A percentile compares a stretch with the other conserved stretches of the same genome.
These are phyloP conservation scores for Salvia splendens DNA, from an alignment of 257 asterid species.

Conservation along the genomic window DNA sequence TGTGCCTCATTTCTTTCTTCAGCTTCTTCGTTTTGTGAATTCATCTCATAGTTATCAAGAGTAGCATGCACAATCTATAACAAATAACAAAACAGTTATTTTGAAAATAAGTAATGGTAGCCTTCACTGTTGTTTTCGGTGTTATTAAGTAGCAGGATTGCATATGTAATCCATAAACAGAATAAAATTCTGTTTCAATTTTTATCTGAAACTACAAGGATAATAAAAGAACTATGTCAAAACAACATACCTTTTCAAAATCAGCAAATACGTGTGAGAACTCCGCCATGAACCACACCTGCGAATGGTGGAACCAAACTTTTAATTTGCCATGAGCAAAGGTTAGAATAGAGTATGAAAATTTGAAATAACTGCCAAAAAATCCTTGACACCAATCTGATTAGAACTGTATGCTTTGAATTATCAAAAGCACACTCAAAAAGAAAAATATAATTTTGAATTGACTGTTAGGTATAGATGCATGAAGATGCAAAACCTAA, in stretches of 20 bases:
- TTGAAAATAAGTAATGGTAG: background rate
- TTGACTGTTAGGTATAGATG: background rate
- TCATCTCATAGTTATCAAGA: constrained; percentile 74
- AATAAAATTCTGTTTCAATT: background rate
- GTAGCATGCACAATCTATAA: constrained; percentile 76
- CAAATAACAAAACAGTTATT: constrained; percentile 19
- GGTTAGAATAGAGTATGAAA: background rate
- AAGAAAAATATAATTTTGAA: background rate
- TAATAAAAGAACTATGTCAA: constrained; percentile 10
- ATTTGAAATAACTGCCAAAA: background rate
- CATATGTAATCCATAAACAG: constrained; percentile 9
- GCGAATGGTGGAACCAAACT: constrained; percentile 38
- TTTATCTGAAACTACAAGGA: constrained; percentile 15
- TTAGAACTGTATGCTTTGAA: background rate
- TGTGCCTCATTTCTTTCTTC: constrained; percentile 70
- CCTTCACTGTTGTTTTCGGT: background rate
- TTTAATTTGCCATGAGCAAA: background rate
- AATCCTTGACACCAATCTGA: background rate
- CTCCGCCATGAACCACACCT: constrained; percentile 96
- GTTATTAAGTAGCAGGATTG: background rate
- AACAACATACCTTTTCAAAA: constrained; percentile 74
- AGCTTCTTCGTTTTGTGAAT: constrained; percentile 55
- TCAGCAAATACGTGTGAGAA: constrained; percentile 74
- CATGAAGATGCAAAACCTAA: constrained; percentile 5
- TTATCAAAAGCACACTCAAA: background rate